Conservation (phyloP, 1,284 basidiomycete genomes). For the Xerocomus cyaneibrunnescens region DNA sequence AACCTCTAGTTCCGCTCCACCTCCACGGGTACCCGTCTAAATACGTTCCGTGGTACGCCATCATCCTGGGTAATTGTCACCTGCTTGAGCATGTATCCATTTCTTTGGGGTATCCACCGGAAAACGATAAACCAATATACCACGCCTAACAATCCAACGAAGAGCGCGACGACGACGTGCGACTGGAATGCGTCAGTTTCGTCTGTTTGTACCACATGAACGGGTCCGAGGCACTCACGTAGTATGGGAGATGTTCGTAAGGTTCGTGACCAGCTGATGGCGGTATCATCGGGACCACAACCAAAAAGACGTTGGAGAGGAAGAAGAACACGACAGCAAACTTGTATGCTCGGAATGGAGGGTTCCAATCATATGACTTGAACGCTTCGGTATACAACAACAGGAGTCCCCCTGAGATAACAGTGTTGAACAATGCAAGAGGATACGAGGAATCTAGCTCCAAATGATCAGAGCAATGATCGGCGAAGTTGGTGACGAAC, state of each 20-base stretch:
- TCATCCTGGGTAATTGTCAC: conserved; percentile 53
- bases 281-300: conserved; percentile 58
- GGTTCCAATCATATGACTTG: conserved; percentile 52
- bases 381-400: conserved; percentile 52
- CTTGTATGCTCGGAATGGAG: conserved; percentile 59
- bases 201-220: too few species aligned
- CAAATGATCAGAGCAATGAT: conserved; percentile 2
- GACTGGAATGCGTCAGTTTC: conserved; percentile 36
- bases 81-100: conserved; percentile 51
- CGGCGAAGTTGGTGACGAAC: neutral
- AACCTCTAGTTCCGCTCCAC: conserved; percentile 1
- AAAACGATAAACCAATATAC: conserved; percentile 61
- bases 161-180: conserved; percentile 51
- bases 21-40: conserved; percentile 25
- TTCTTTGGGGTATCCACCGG: conserved; percentile 51
- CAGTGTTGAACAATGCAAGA: conserved; percentile 52
- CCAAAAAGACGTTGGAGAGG: conserved; percentile 61
- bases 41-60: conserved; percentile 47
- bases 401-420: conserved; percentile 60
- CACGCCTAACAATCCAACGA: conserved; percentile 51
- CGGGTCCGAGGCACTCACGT: conserved; percentile 43
- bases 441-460: conserved; percentile 54
- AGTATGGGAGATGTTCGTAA: conserved; percentile 63
- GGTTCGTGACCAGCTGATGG: conserved; percentile 49
- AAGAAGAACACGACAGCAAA: conserved; percentile 53